Base-by-base conservation (phyloP, 164 flowering plant species). In the Magnolia kwangsiensis region DNA sequence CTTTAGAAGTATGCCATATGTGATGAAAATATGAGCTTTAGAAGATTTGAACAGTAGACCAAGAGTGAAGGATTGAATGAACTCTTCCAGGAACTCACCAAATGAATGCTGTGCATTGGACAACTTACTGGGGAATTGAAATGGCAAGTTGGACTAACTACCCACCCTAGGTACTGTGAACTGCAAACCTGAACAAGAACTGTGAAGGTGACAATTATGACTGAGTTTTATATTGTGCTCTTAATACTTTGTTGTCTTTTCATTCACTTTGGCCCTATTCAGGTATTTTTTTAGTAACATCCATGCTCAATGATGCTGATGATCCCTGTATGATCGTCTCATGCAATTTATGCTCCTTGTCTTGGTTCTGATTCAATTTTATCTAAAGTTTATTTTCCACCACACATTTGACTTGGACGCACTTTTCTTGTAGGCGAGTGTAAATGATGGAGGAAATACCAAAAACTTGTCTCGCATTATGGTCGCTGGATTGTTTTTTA, bases 401-500 rank as follows among this genome's bases (percentile, higher is more conserved):
- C 45, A 4, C 45, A 37, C 45, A 37, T 37, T 55, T 55, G 16
- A 55, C 61, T 55, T 55, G 61, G 61, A 10, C 3, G 45, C 27
- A 63, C 29, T 74, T 69, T 69, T 31, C 73, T 76, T 79, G 76
- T 90, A 96, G 99, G 90, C 96, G 55, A 90, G 93, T 84, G 86
- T 91, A 79, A 88, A 94, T 69, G 90, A 94, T 83, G 95, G 97
- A 79, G 92, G 88, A 78, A 81, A 73, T 67, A 81, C 92, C 64
- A 90, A 84, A 67, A 87, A 83, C 82, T 84, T 94, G 85, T 86
- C 96, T 2, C 84, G 75, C 69, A 82, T 96, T 71, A 87, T 82
- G 79, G 77, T 96, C 83, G 89, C 90, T 75, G 99, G 99, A 50
- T 70, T 96, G 8, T 96, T 96, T 84, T 81, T 96, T 78, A 92